Percentiles rank a stretch among this genome's conserved stretches.
Evolutionary conservation across 164 flowering plant species (phyloP).

Genomic region (Platanus orientalis): DNA sequence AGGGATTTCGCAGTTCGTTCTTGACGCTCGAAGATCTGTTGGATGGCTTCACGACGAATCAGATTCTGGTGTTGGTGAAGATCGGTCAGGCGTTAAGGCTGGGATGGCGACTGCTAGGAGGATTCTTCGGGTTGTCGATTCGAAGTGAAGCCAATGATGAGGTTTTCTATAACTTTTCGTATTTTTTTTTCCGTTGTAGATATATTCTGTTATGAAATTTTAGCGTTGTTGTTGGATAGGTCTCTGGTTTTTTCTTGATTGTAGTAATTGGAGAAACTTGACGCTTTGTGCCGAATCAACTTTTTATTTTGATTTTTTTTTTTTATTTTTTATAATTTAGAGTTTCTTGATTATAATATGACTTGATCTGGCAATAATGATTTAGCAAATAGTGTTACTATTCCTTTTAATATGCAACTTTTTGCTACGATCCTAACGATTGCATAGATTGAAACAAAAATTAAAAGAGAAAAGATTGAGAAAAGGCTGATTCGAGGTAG

Average conservation of each 20-base stretch:
- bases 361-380: too few relatives aligned
- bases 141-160: conserved; percentile 3
- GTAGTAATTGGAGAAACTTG: neutral
- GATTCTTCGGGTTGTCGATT: conserved; percentile 11
- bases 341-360: too few relatives aligned
- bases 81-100: conserved; percentile 1
- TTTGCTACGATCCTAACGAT: too few relatives aligned
- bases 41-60: conserved; percentile 73
- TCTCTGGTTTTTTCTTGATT: neutral
- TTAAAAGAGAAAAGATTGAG: too few relatives aligned
- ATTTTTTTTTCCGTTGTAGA: neutral
- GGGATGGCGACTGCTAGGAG: conserved; percentile 11
- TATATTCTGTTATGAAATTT: neutral
- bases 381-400: too few relatives aligned
- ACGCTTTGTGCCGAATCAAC: too few relatives aligned
- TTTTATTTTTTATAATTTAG: too few relatives aligned
- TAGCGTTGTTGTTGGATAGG: neutral
- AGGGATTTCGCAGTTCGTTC: conserved; percentile 64
- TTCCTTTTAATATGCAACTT: too few relatives aligned
- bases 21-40: conserved; percentile 66
- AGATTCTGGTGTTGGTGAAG: conserved; percentile 36
- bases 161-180: conserved; percentile 3
- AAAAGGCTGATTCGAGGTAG: too few relatives aligned
- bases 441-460: too few relatives aligned
- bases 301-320: too few relatives aligned